Evolutionary conservation across 2,329 filamentous ascomycete genomes (phyloP).

Genomic region (Xylariaceae sp.): DNA sequence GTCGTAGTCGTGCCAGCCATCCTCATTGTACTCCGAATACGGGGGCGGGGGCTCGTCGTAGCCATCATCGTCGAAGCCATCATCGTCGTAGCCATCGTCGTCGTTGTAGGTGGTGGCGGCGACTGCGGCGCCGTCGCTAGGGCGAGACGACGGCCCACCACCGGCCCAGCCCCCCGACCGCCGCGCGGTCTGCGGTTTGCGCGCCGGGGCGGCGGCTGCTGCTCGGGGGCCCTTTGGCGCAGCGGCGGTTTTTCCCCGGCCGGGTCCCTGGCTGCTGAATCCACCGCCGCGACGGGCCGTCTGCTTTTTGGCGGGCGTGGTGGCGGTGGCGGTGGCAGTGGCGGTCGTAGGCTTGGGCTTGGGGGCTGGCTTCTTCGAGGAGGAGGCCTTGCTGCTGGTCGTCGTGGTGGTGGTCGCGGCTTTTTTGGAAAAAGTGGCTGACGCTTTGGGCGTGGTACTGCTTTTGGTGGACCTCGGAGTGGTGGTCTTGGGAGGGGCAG

Average conservation of each 20-base stretch:
- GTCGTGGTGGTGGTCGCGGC: not conserved
- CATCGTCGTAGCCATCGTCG: constrained; percentile 2
- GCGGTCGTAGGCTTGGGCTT: constrained; percentile 1
- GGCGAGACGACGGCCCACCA: no score
- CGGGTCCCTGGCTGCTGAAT: not conserved
- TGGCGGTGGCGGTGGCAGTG: not conserved
- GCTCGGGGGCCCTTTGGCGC: no score
- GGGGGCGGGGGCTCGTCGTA: constrained; percentile 13
- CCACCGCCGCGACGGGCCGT: constrained; percentile 21
- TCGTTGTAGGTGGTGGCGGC: not conserved
- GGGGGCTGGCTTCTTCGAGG: constrained; percentile 2
- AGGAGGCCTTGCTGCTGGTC: constrained; percentile 3
- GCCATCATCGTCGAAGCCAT: not conserved
- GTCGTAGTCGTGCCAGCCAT: not conserved
- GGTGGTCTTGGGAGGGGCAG: constrained; percentile 9
- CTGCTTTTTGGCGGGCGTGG: constrained; percentile 8
- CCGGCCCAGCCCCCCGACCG: no score
- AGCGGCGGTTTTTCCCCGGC: no score
- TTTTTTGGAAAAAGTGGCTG: constrained; percentile 3
- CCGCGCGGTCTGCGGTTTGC: no score
- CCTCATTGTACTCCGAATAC: constrained; percentile 11
- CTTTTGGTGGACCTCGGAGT: constrained; percentile 4
- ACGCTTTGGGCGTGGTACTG: constrained; percentile 4
- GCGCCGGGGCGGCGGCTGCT: no score
- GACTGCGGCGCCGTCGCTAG: no score